Conservation (phyloP, 73 alveolate genomes). For the Durusdinium trenchii region DNA sequence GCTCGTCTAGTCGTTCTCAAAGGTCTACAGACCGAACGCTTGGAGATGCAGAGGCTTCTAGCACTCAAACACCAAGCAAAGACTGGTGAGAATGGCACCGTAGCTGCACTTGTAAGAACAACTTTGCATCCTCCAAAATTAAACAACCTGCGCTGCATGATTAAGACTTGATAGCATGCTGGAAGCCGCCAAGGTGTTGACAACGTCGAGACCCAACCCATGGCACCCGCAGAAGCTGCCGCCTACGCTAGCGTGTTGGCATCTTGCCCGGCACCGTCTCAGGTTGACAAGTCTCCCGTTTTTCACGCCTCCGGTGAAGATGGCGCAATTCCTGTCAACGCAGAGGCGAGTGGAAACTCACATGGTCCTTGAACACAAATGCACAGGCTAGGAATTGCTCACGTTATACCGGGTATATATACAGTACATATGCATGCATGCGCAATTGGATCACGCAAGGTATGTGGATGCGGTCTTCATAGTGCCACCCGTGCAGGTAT, state of each 20-base stretch:
- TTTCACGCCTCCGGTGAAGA: too few species aligned
- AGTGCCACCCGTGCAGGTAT: too few species aligned
- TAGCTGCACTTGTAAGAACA: neutral
- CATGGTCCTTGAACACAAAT: too few species aligned
- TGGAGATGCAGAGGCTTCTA: neutral
- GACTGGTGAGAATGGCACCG: neutral
- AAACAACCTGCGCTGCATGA: neutral
- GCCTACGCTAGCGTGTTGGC: too few species aligned
- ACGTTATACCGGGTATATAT: too few species aligned
- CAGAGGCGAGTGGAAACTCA: too few species aligned
- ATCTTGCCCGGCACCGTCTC: neutral
- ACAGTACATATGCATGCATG: too few species aligned
- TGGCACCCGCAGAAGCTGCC: neutral
- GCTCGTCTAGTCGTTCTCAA: neutral
- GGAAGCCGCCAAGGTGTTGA: neutral
- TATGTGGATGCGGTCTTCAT: too few species aligned
- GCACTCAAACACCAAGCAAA: neutral
- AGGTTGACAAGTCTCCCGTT: too few species aligned
- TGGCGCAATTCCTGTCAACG: too few species aligned
- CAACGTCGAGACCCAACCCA: constrained; percentile 19
- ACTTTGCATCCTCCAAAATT: neutral
- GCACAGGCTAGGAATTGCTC: too few species aligned
- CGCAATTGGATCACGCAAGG: too few species aligned
- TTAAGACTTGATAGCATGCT: neutral
- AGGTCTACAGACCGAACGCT: neutral